These are phyloP conservation scores for Neurospora sp. DNA, from an alignment of 495 filamentous ascomycete genomes.

Conservation along the genomic window DNA sequence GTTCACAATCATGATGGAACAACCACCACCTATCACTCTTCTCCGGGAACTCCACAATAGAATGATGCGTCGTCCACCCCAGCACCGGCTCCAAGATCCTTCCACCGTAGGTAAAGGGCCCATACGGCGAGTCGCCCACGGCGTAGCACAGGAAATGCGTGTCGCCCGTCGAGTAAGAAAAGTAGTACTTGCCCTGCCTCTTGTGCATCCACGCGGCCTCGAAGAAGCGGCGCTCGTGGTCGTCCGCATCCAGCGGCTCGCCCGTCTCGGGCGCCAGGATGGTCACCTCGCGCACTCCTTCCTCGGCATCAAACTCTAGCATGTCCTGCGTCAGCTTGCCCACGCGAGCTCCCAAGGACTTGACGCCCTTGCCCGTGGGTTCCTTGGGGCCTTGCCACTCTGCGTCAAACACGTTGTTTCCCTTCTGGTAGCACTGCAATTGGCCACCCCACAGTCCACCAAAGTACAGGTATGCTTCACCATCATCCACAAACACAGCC, in stretches of 20 bases:
- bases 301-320: conserved; percentile 38
- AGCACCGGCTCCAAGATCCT: conserved; percentile 63
- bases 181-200: conserved; percentile 58
- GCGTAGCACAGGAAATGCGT: conserved; percentile 63
- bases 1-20: conserved; percentile 62
- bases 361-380: conserved; percentile 36
- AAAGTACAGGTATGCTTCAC: conserved; percentile 52
- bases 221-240: conserved; percentile 68
- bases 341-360: conserved; percentile 49
- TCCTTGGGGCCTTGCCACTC: conserved; percentile 42
- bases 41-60: conserved; percentile 55
- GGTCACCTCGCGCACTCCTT: conserved; percentile 36
- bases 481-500: conserved; percentile 54
- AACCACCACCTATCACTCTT: conserved; percentile 50
- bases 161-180: conserved; percentile 67
- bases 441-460: conserved; percentile 67
- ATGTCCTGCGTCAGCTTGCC: conserved; percentile 54
- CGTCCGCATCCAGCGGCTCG: conserved; percentile 46
- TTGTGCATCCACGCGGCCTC: conserved; percentile 69
- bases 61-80: conserved; percentile 74
- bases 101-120: conserved; percentile 62
- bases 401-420: conserved; percentile 39
- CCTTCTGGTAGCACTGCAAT: conserved; percentile 43
- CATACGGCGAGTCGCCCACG: conserved; percentile 46
- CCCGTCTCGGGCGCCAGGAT: conserved; percentile 51